Base-by-base conservation (phyloP, 208 protist genomes). In the Kentomonas sorsogonicus region DNA sequence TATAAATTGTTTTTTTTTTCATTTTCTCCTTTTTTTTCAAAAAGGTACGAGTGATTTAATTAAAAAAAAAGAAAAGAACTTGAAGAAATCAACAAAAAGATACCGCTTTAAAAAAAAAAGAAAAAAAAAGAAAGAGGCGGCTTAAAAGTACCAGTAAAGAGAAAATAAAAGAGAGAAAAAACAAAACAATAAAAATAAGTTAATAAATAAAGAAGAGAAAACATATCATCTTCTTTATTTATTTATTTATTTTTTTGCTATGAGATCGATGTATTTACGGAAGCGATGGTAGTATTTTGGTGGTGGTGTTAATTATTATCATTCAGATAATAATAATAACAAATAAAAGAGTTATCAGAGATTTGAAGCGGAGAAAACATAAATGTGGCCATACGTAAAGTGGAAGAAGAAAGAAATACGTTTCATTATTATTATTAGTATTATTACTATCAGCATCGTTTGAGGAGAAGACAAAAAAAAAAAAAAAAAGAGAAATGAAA, bases 1-100 rank as follows among this genome's bases (percentile, higher is more conserved):
- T n/a, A 40, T 40, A 40, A 40, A 40, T n/a, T 15, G 11, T 13
- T 15, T 26, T 26, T 9, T 9, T 18, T 9, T 48, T 48, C 6
- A 48, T 48, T 48, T 26, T 48, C 9, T 18, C 25, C 6, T 9
- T 27, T 48, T 22, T 13, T 22, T 27, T 48, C 25, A 48, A 26
- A 48, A 48, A 48, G 16, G n/a, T n/a, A n/a, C n/a, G n/a, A n/a
- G n/a, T n/a, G 43, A 48, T 26, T 48, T 48, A 23, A 9, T 26
- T 48, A 57, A 45, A 65, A 23, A 65, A 44, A 43, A 25, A 16
- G 54, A 44, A 27, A 57, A 59, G 31, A 27, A 57, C 26, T 44
- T 64, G 7, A 48, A 27, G 45, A 39, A 3, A 50, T 50, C 18
- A 20, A 4, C 54, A 18, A 52, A 45, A 54, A n/a, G 11, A 30